Percentiles rank a stretch among this genome's conserved stretches.
These are phyloP conservation scores for Evernia prunastri DNA, from an alignment of 495 filamentous ascomycete species.

Conservation along the genomic window DNA sequence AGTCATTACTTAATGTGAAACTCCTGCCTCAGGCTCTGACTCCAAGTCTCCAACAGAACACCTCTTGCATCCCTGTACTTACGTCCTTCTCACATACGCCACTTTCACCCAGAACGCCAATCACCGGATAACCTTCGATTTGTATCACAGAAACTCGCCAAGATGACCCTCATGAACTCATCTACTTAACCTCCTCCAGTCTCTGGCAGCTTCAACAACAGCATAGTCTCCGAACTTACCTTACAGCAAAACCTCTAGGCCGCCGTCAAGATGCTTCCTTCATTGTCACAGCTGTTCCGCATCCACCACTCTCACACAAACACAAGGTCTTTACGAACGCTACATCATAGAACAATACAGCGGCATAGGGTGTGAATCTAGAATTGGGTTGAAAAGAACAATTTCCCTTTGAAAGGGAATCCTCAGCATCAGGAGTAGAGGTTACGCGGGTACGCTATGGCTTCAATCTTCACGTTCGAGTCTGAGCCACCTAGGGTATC, in stretches of 20 bases:
- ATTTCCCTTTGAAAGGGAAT: conserved; percentile 14
- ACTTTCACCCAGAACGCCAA: not conserved
- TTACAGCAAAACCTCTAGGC: not conserved
- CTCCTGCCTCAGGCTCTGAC: not conserved
- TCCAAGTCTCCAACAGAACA: not conserved
- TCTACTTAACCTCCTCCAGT: not conserved
- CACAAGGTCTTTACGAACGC: conserved; percentile 37
- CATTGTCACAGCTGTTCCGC: conserved; percentile 48
- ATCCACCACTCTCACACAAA: conserved; percentile 46
- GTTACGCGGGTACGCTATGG: conserved; percentile 49
- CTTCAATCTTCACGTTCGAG: conserved; percentile 93
- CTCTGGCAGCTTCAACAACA: not conserved
- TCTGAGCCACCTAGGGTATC: conserved; percentile 78
- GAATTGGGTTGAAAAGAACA: conserved; percentile 19
- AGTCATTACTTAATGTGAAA: not conserved
- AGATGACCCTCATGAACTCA: not conserved
- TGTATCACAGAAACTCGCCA: not conserved
- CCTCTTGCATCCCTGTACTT: not conserved
- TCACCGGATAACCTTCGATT: not conserved
- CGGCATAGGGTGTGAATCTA: conserved; percentile 19
- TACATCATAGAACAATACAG: conserved; percentile 26
- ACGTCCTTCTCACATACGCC: too few species aligned
- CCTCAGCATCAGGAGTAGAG: conserved; percentile 2
- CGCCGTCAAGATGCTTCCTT: conserved; percentile 54
- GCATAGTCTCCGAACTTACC: not conserved